phyloP scores from a whole-genome alignment of 192 early-diverging fungal species.

The Backusella parvicylindrica region DNA sequence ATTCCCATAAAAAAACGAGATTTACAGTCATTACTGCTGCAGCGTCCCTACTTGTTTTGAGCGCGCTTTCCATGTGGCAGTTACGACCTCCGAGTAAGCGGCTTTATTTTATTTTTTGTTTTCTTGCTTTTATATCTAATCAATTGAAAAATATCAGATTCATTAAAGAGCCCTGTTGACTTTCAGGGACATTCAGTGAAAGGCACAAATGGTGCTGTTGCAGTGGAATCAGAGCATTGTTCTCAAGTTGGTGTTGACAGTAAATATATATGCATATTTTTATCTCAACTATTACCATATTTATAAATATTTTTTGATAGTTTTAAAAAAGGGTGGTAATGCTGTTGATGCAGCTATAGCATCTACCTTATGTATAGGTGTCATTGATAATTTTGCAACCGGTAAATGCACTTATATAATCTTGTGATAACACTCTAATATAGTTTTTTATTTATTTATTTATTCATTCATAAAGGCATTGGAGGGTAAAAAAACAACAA shows the following conservation, averaged over 20 bases:
- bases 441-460: background rate
- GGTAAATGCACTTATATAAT: conserved; percentile 38
- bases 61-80: background rate
- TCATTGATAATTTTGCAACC: conserved; percentile 80
- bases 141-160: background rate
- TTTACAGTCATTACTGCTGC: background rate
- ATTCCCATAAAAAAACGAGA: background rate
- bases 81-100: background rate
- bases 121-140: background rate
- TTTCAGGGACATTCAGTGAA: conserved; percentile 21
- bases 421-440: background rate
- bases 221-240: conserved; percentile 65
- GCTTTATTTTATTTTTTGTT: background rate
- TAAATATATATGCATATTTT: conserved; percentile 11
- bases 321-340: conserved; percentile 83
- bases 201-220: conserved; percentile 60
- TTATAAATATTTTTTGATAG: conserved; percentile 21
- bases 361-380: conserved; percentile 82
- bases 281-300: background rate
- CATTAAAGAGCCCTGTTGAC: background rate
- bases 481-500: conserved; percentile 51
- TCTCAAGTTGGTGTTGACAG: conserved; percentile 66
- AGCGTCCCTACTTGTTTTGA: background rate
- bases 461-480: conserved; percentile 40
- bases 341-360: conserved; percentile 90